Percentiles rank a stretch among this genome's conserved stretches.
These are phyloP conservation scores for Psidium friedrichsthalianum DNA, from an alignment of 345 rosid species.

Conservation along the genomic window DNA sequence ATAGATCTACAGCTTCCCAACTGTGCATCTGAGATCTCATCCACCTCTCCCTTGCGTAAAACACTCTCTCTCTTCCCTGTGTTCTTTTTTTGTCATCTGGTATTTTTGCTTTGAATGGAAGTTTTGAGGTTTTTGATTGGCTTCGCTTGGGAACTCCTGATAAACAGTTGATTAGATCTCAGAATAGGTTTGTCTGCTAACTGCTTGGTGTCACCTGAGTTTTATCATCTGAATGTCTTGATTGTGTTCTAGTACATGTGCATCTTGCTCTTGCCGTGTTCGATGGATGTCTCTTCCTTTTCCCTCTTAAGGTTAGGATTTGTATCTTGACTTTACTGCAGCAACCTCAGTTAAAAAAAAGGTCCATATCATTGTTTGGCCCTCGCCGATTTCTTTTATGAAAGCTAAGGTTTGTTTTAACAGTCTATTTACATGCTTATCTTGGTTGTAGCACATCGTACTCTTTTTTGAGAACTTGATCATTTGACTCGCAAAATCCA, in stretches of 20 bases:
- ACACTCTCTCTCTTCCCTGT: not conserved
- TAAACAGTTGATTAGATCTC: not conserved
- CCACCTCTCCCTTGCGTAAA: not conserved
- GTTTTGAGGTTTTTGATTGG: not conserved
- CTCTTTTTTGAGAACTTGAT: not conserved
- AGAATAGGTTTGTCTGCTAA: not conserved
- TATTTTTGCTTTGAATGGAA: not conserved
- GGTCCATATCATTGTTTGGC: not conserved
- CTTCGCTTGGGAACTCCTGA: not conserved
- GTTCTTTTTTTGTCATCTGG: not conserved
- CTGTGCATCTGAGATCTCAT: not conserved
- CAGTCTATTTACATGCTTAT: fast-evolving
- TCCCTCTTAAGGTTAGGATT: too few relatives aligned
- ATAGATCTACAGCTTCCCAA: not conserved
- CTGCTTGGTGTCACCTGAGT: not conserved
- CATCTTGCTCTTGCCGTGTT: too few relatives aligned
- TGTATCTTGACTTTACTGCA: too few relatives aligned
- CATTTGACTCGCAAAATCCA: not conserved
- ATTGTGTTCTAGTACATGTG: too few relatives aligned
- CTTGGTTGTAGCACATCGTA: not conserved
- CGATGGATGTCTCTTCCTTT: too few relatives aligned
- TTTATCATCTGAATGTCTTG: too few relatives aligned
- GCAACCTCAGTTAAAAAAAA: not conserved
- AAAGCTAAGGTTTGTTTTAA: not conserved
- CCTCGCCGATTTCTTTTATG: not conserved